Evolutionary conservation across 768 basidiomycete species (phyloP), one percentile per base, ranked within the genome.

Genomic region (Tulasnella sp.): DNA sequence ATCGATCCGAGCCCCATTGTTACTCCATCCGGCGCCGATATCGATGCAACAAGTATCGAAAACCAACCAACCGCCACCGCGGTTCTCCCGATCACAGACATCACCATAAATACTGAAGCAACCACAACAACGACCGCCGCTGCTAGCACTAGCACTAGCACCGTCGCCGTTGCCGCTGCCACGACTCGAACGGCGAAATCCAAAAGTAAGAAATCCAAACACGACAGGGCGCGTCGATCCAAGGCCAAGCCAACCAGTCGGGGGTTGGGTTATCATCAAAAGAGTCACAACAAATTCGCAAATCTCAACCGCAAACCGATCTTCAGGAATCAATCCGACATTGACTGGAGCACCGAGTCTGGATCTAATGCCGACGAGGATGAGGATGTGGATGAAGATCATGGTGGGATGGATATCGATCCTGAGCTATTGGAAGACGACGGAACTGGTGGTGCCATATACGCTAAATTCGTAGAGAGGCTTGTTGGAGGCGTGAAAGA

Each of bases 331-430:
- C 27, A 51, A 27, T 15, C 34, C 5, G 50, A 51, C 34, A 51
- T 51, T 2, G 2, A 51, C 50, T 51, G 50, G 53, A 55, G 34
- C 42, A 44, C 42, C 5, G 32, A 24, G n/a, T 41, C 53, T 19
- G 53, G 41, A 41, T 29, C 32, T 42, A 34, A 44, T 19, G 53
- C 10, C 9, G 30, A 19, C 9, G 53, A 44, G 42, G 34, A 55
- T 4, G 53, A 10, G 3, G 53, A 55, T 3, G 53, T 21, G 17
- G 50, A 32, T 34, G 49, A 51, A 2, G 74, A 73, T n/a, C 70
- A 70, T 1, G 78, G 76, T 54, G 84, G 75, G 21, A 88, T 88
- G 86, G 77, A 79, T 1, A 68, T 88, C 19, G 86, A 88, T 61
- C 71, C 73, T 26, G 61, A 63, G 15, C 56, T 59, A 4, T 50